Evolutionary conservation across 768 basidiomycete species (phyloP).

Genomic region (Pleurotus pulmonarius): DNA sequence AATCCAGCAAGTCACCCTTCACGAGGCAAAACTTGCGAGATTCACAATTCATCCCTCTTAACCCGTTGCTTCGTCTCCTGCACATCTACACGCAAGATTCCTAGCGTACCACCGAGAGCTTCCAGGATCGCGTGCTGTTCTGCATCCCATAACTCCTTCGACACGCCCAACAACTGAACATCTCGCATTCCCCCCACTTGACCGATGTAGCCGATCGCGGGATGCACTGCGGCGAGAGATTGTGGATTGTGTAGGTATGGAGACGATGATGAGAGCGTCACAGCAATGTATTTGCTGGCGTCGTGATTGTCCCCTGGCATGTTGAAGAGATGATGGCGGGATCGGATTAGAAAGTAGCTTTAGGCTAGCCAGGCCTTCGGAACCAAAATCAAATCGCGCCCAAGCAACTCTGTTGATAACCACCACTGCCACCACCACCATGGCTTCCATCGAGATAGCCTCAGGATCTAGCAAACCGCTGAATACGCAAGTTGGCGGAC

Average conservation of each 20-base stretch:
- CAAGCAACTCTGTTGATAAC: background rate
- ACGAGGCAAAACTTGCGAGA: too few relatives aligned
- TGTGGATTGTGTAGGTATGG: slow-evolving; percentile 26
- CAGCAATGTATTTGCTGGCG: slow-evolving; percentile 38
- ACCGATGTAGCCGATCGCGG: slow-evolving; percentile 33
- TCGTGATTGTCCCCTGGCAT: slow-evolving; percentile 28
- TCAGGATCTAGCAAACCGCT: slow-evolving; percentile 29
- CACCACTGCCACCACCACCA: background rate
- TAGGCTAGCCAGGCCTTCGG: background rate
- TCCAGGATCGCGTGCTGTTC: slow-evolving; percentile 27
- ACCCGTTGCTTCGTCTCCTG: slow-evolving; percentile 30
- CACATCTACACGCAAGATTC: slow-evolving; percentile 32
- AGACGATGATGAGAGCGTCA: slow-evolving; percentile 34
- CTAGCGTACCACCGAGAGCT: slow-evolving; percentile 22
- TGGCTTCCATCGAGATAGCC: slow-evolving; percentile 6
- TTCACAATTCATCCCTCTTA: slow-evolving; percentile 32
- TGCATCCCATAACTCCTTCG: slow-evolving; percentile 32
- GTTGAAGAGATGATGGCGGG: slow-evolving; percentile 2
- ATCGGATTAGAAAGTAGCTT: background rate
- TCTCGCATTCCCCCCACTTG: slow-evolving; percentile 38
- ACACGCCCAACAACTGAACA: slow-evolving; percentile 42
- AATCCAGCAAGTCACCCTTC: too few relatives aligned
- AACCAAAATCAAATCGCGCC: background rate
- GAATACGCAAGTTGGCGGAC: slow-evolving; percentile 75
- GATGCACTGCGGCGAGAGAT: slow-evolving; percentile 26